Base-by-base conservation (phyloP, 768 basidiomycete genomes). In the Sutorius australiensis region DNA sequence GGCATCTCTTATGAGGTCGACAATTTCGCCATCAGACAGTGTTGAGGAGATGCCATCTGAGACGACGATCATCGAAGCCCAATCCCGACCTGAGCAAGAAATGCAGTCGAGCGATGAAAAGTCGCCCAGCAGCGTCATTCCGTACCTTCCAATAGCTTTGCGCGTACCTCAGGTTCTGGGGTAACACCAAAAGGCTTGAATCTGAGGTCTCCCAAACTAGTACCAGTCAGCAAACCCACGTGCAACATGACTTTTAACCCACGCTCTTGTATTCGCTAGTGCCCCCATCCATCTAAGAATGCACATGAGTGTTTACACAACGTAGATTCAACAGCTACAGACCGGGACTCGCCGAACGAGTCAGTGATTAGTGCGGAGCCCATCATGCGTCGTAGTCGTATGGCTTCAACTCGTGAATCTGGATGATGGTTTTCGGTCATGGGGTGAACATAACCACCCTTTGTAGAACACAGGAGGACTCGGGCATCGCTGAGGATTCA, bases 381-480 rank as follows among this genome's bases (percentile, higher is more conserved):
- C 83, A 91, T 93, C 83, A 93, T 89, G 49, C 89, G 80, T 31
- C 95, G 80, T 49, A 99, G 73, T 40, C 97, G 78, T 40, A 83
- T 84, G 30, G 89, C 82, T 67, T 99, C 97, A 10, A 90, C 78
- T 32, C 84, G 84, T 21, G 91, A 80, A 61, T 98, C 95, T n/a
- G 93, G 88, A 67, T 98, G 95, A 66, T 99, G 97, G 28, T 83
- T 86, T 72, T 98, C 92, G 0, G 97, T 97, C 81, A 98, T 89
- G 2, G 91, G 81, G 42, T 80, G 73, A n/a, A 86, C 90, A 41
- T 76, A 72, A 1, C 93, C 94, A 30, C 80, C 81, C 17, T 84
- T 72, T 0, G 84, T 83, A 6, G 86, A 78, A 53, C 91, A 91
- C 37, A 99, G 72, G 12, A 98, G 68, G 5, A 94, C 90, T 34